These are phyloP conservation scores for Haberlea rhodopensis DNA, from an alignment of 257 asterid genomes.

Conservation along the genomic window DNA sequence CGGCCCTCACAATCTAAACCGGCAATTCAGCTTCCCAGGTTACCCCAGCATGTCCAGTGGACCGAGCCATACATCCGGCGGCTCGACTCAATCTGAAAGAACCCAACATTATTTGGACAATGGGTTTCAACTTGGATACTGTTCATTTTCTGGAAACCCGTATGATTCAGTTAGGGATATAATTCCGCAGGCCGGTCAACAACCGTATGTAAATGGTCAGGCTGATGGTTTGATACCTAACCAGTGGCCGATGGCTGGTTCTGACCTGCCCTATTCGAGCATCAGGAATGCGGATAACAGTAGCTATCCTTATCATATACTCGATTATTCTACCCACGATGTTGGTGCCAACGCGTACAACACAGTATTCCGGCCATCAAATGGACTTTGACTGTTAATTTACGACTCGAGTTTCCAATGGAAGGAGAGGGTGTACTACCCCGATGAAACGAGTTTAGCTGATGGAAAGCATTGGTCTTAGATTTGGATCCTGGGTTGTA, in stretches of 20 bases:
- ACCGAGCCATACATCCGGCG: slow-evolving; percentile 37
- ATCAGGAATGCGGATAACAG: slow-evolving; percentile 43
- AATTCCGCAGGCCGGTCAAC: slow-evolving; percentile 42
- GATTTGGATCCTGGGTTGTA: slow-evolving; percentile 31
- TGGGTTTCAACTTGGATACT: slow-evolving; percentile 43
- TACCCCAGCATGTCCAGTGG: slow-evolving; percentile 48
- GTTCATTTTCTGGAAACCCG: slow-evolving; percentile 32
- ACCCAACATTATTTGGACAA: slow-evolving; percentile 50
- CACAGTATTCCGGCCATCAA: slow-evolving; percentile 66
- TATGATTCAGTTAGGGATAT: slow-evolving; percentile 49
- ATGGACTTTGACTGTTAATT: slow-evolving; percentile 48
- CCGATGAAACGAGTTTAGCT: neutral
- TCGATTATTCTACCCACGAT: slow-evolving; percentile 50
- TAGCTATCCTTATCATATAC: slow-evolving; percentile 46
- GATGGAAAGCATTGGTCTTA: slow-evolving; percentile 21
- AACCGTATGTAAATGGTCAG: slow-evolving; percentile 51
- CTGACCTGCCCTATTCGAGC: slow-evolving; percentile 42
- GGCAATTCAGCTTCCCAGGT: slow-evolving; percentile 58
- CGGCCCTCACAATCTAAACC: slow-evolving; percentile 48
- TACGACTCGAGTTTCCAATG: slow-evolving; percentile 17
- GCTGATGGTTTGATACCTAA: slow-evolving; percentile 46
- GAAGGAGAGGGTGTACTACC: no score
- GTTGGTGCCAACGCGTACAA: slow-evolving; percentile 61
- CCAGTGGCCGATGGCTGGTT: slow-evolving; percentile 73
- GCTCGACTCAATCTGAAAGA: slow-evolving; percentile 56